Evolutionary conservation across 2,329 filamentous ascomycete genomes (phyloP).

Genomic region (Verticillium dahliae): DNA sequence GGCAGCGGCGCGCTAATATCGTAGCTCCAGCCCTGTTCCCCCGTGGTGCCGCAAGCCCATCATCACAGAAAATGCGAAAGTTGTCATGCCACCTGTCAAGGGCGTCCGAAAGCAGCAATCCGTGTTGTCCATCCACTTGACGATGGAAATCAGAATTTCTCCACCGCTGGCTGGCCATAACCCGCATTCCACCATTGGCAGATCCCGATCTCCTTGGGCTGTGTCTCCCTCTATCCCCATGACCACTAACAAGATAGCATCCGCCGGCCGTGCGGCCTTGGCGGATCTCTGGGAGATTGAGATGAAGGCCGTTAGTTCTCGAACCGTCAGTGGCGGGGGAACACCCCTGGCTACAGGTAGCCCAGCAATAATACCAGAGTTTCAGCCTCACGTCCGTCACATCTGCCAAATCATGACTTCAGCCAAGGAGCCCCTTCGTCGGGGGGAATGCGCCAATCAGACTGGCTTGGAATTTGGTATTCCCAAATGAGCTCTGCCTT

Average conservation of each 20-base stretch:
- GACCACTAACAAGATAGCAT: neutral
- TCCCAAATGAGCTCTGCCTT: neutral
- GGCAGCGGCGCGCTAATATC: neutral
- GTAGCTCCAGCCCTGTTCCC: neutral
- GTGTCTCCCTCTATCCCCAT: neutral
- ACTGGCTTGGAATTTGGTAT: neutral
- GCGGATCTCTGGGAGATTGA: neutral
- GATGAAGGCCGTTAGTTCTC: neutral
- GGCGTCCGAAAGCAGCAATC: neutral
- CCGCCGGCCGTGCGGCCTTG: neutral
- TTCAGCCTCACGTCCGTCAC: neutral
- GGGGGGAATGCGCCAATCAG: neutral
- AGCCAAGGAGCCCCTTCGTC: neutral
- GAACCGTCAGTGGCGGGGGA: neutral
- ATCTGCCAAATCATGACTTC: neutral
- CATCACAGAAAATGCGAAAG: neutral
- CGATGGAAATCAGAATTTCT: neutral
- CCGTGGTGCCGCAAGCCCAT: neutral
- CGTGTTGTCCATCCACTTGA: neutral
- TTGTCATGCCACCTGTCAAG: neutral
- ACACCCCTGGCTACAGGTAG: neutral
- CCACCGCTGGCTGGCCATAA: neutral
- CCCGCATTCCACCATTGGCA: neutral
- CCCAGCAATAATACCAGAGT: neutral
- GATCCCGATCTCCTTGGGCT: neutral